Evolutionary conservation across 768 basidiomycete species (phyloP).

Genomic region (Trametes cingulata): DNA sequence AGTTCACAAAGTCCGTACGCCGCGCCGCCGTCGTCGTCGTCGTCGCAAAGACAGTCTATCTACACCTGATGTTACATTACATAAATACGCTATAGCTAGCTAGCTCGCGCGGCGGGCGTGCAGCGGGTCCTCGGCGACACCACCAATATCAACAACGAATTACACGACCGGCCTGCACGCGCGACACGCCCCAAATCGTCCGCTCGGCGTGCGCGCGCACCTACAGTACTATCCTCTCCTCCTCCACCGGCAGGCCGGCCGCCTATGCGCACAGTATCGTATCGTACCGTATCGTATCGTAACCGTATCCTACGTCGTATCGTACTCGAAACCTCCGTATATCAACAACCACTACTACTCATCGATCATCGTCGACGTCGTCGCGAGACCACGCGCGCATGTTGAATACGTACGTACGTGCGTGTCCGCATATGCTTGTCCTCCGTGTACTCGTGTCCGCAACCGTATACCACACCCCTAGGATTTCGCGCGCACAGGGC

Average conservation of each 20-base stretch:
- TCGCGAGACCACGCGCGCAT: neutral
- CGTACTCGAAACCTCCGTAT: neutral
- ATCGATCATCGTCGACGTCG: too few species aligned
- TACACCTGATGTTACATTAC: too few species aligned
- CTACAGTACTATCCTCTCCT: too few species aligned
- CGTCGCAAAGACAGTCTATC: too few species aligned
- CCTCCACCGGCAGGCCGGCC: too few species aligned
- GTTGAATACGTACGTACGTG: neutral
- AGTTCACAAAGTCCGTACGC: too few species aligned
- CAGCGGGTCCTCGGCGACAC: too few species aligned
- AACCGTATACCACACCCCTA: neutral
- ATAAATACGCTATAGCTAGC: too few species aligned
- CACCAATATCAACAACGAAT: neutral
- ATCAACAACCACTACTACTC: neutral
- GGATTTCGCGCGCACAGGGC: neutral
- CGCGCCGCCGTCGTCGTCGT: too few species aligned
- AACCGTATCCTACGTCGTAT: neutral
- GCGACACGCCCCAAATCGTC: neutral
- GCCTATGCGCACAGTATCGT: neutral
- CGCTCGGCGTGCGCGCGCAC: neutral
- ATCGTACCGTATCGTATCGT: neutral
- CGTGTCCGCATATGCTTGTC: neutral
- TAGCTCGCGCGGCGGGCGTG: too few species aligned
- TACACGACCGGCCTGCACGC: slow-evolving; percentile 1
- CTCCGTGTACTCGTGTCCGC: slow-evolving; percentile 7